Percentiles rank a stretch among this genome's conserved stretches.
These are phyloP conservation scores for Didymella pomorum DNA, from an alignment of 2,329 filamentous ascomycete genomes.

Conservation along the genomic window DNA sequence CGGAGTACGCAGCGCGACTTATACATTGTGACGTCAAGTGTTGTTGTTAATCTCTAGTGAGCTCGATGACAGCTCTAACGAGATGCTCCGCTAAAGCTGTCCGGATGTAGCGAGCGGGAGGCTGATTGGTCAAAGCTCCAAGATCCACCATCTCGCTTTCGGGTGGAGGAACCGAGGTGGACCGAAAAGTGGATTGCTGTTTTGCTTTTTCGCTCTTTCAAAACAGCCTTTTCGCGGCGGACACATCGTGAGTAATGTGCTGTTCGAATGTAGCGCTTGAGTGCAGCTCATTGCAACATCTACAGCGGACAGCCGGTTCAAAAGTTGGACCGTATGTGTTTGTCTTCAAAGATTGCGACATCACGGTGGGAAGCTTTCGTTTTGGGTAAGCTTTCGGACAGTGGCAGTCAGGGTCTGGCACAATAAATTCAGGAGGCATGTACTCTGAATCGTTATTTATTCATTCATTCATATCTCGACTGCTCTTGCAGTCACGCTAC, in stretches of 20 bases:
- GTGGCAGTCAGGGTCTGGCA: background rate
- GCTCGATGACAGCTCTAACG: slow-evolving; percentile 11
- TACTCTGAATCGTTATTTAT: background rate
- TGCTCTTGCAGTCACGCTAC: slow-evolving; percentile 25
- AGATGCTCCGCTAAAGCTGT: slow-evolving; percentile 13
- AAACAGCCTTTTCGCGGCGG: too few relatives aligned
- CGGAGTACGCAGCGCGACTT: background rate
- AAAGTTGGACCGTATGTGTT: too few relatives aligned
- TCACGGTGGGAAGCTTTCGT: too few relatives aligned
- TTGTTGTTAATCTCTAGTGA: slow-evolving; percentile 1
- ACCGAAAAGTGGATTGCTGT: background rate
- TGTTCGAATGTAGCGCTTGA: background rate
- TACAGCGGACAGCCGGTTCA: too few relatives aligned
- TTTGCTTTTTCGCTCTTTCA: background rate
- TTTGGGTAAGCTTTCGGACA: too few relatives aligned
- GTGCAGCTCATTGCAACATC: background rate
- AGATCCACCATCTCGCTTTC: background rate
- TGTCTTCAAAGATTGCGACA: too few relatives aligned
- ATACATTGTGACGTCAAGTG: slow-evolving; percentile 27
- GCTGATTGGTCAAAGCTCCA: background rate
- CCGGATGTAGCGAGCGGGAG: background rate
- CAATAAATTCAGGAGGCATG: background rate
- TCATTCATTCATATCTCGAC: slow-evolving; percentile 21
- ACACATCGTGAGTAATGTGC: too few relatives aligned
- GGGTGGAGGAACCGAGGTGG: background rate